Evolutionary conservation across 306 rosid species (phyloP).

Genomic region (Sesbania bispinosa): DNA sequence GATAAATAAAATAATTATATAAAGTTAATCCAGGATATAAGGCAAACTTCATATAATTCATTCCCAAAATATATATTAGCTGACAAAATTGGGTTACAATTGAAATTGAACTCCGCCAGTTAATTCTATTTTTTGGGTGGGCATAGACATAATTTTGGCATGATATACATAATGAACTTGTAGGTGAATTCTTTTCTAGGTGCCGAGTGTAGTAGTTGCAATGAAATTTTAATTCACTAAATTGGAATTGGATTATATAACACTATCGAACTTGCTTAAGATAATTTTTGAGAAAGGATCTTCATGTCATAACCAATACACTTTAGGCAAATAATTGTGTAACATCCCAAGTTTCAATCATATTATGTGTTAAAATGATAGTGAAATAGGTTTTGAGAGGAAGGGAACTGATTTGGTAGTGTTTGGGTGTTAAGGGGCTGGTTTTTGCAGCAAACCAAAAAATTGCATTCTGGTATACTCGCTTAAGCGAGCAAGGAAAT

Average conservation of each 20-base stretch:
- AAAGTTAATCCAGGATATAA: too few species aligned
- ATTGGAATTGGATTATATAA: neutral
- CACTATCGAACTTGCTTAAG: conserved; percentile 14
- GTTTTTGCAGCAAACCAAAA: too few species aligned
- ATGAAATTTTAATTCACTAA: neutral
- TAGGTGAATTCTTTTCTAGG: neutral
- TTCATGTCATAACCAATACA: conserved; percentile 73
- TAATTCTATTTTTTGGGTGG: neutral
- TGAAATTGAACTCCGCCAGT: neutral
- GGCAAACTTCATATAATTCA: too few species aligned
- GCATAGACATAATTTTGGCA: neutral
- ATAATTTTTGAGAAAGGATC: conserved; percentile 72
- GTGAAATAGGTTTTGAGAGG: too few species aligned
- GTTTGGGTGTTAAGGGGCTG: too few species aligned
- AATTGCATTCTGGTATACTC: too few species aligned
- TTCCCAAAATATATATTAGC: neutral
- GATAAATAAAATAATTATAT: too few species aligned
- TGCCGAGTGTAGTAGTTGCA: neutral
- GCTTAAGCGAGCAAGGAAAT: too few species aligned
- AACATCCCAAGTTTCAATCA: too few species aligned
- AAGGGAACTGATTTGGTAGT: too few species aligned
- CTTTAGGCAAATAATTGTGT: too few species aligned
- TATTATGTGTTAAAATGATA: too few species aligned
- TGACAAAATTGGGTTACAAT: conserved; percentile 19
- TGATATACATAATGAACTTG: neutral